phyloP scores from a whole-genome alignment of 495 filamentous ascomycete species.

The Trypethelium eluteriae region DNA sequence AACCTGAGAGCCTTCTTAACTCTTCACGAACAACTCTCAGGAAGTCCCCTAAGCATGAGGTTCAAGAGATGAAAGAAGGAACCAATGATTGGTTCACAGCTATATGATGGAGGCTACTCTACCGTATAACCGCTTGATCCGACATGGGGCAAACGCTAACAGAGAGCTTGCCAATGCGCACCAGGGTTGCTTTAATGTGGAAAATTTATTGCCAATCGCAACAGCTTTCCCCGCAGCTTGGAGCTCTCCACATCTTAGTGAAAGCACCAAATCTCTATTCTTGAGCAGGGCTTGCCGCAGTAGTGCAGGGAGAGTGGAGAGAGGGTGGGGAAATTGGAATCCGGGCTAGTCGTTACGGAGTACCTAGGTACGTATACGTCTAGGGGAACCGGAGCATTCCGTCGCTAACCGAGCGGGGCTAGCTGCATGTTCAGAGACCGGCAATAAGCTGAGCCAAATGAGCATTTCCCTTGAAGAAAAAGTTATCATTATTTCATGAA shows the following conservation, averaged over 20 bases:
- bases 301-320: neutral
- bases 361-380: too few species aligned
- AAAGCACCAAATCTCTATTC: neutral
- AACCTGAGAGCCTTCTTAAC: neutral
- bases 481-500: too few species aligned
- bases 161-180: neutral
- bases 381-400: neutral
- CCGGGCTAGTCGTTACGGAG: neutral
- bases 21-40: neutral
- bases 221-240: slow-evolving; percentile 2
- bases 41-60: neutral
- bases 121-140: slow-evolving; percentile 4
- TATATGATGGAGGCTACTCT: neutral
- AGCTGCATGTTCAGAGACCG: neutral
- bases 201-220: neutral
- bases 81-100: neutral
- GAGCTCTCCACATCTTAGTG: neutral
- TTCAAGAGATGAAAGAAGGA: neutral
- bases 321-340: neutral
- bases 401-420: neutral
- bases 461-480: too few species aligned
- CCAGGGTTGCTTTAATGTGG: neutral
- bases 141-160: neutral
- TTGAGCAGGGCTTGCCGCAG: neutral
- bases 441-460: too few species aligned